Conservation (phyloP, 331 rosid genomes). For the Spiraea crenata region DNA sequence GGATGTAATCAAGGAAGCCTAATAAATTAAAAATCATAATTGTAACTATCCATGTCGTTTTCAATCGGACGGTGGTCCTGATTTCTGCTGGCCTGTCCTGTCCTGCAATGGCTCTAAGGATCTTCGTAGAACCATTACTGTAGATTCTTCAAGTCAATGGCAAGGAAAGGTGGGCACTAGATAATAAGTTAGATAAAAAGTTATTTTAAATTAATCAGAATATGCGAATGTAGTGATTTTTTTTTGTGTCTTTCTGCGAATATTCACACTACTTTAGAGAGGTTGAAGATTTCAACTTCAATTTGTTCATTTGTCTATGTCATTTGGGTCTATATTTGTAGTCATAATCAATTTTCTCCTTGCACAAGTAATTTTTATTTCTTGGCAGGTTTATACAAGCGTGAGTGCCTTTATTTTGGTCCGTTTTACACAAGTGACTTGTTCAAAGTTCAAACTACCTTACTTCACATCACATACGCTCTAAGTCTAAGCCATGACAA, state of each 20-base stretch:
- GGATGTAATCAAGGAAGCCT: neutral
- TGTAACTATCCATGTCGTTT: neutral
- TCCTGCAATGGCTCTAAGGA: slow-evolving; percentile 6
- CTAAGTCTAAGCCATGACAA: no score
- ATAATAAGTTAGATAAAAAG: neutral
- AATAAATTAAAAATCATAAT: neutral
- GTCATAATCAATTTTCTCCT: no score
- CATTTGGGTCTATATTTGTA: neutral
- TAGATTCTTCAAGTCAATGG: slow-evolving; percentile 19
- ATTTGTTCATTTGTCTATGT: neutral
- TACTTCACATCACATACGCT: no score
- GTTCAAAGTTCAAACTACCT: no score
- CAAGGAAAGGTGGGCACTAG: neutral
- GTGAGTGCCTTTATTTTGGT: no score
- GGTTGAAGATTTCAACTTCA: no score
- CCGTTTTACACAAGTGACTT: no score
- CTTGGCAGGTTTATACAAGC: no score
- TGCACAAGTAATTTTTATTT: no score
- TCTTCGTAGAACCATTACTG: slow-evolving; percentile 21
- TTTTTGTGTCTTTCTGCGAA: neutral
- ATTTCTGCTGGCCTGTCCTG: slow-evolving; percentile 8
- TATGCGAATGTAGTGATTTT: neutral
- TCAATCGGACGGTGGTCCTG: slow-evolving; percentile 11
- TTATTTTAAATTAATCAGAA: neutral
- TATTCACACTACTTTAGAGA: neutral